phyloP scores from a whole-genome alignment of 257 asterid genomes.

The Penstemon davidsonii region DNA sequence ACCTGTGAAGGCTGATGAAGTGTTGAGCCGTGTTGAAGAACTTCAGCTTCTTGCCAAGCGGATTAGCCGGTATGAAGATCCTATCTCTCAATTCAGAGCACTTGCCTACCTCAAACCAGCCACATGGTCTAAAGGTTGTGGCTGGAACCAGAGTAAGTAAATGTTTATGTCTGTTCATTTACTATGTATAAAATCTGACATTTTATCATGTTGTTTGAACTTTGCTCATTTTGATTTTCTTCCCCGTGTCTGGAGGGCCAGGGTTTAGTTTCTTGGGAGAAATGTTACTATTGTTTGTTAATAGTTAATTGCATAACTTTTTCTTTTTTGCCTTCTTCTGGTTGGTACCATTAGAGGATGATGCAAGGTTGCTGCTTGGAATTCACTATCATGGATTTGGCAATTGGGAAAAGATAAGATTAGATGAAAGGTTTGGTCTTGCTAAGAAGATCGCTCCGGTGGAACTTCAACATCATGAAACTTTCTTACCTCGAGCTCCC shows the following conservation, averaged over 20 bases:
- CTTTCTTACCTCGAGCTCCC: constrained; percentile 97
- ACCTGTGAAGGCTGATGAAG: constrained; percentile 93
- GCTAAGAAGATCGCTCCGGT: constrained; percentile 96
- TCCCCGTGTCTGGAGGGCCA: background rate
- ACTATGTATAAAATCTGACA: background rate
- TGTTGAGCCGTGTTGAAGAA: constrained; percentile 87
- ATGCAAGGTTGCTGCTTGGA: constrained; percentile 94
- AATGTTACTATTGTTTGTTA: constrained; percentile 7
- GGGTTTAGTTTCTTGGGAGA: background rate
- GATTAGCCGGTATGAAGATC: constrained; percentile 81
- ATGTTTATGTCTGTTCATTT: background rate
- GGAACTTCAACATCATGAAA: constrained; percentile 97
- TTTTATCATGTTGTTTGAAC: background rate
- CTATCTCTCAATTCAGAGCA: constrained; percentile 82
- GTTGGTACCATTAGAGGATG: constrained; percentile 75
- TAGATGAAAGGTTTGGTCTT: constrained; percentile 88
- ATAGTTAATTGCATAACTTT: constrained; percentile 7
- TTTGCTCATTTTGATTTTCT: constrained; percentile 1
- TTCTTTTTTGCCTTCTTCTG: constrained; percentile 6
- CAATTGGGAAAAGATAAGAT: constrained; percentile 91
- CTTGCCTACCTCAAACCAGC: constrained; percentile 85
- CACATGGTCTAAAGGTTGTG: constrained; percentile 99
- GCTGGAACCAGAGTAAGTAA: constrained; percentile 98
- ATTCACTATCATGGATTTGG: constrained; percentile 95
- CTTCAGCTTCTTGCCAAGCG: constrained; percentile 95